Conservation (phyloP, 179 eudicot species). For the Silene coronaria region DNA sequence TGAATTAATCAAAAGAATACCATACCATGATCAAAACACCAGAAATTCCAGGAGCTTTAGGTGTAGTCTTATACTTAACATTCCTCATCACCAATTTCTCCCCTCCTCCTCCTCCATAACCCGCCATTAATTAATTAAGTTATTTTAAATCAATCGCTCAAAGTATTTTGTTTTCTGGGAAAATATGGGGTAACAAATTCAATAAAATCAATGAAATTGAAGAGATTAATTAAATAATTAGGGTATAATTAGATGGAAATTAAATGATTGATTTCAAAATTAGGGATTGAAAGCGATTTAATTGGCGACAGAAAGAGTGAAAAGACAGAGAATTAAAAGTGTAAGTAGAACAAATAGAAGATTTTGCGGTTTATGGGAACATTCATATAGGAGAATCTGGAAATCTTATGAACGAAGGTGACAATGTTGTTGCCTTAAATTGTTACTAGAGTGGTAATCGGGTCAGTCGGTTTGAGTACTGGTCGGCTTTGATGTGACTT, state of each 20-base stretch:
- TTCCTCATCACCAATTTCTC: conserved; percentile 31
- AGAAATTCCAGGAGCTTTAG: conserved; percentile 62
- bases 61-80: conserved; percentile 56
- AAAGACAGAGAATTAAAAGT: too few relatives aligned
- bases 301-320: not conserved
- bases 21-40: conserved; percentile 63
- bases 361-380: not conserved
- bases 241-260: not conserved
- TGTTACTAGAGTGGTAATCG: too few relatives aligned
- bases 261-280: not conserved
- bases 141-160: not conserved
- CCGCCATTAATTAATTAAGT: conserved; percentile 8
- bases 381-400: not conserved
- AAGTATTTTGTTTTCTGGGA: not conserved
- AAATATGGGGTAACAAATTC: not conserved
- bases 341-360: not conserved
- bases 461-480: too few relatives aligned
- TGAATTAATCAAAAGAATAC: not conserved
- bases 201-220: not conserved
- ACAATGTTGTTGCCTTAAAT: too few relatives aligned
- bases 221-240: not conserved
- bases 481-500: too few relatives aligned
- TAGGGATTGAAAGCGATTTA: not conserved
- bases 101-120: not conserved
- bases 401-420: not conserved